Base-by-base conservation (phyloP, 75 land plant species). In the Chamaecyparis obtusa region DNA sequence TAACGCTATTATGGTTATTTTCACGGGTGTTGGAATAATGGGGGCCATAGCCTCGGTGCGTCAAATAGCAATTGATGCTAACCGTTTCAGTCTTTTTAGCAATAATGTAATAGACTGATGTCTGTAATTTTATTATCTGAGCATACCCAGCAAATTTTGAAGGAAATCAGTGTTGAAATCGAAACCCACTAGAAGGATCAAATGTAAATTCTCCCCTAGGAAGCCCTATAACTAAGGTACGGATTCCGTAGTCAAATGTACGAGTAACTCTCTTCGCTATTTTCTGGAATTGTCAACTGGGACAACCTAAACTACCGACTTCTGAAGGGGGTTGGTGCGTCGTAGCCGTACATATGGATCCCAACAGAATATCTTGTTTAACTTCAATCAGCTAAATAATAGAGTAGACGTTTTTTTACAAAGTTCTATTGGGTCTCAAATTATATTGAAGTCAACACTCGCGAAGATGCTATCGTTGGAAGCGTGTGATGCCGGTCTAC, bases 11-110 rank as follows among this genome's bases (percentile, higher is more conserved):
- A 88, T 93, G 17, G 76, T 92, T 24, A 91, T 94, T 5, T 98
- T 92, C 74, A 87, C 91, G 2, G 88, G 92, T 10, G 91, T 86
- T 13, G 95, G 95, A 19, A n/a, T 95, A 3, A 11, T 95, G 85
- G 97, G 98, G 1, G 41, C 93, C 21, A 90, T 98, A 83, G 87
- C 99, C 51, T 90, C 98, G 13, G 55, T 93, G 35, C 91, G 98
- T 72, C 89, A 94, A 87, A 77, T 98, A 55, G 93, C 89, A 46
- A 88, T 95, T 16, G 99, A 98, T 87, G 96, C 97, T 8, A 85
- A 92, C 44, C 60, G 86, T 64, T 98, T 88, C 90, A 87, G 94
- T 79, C 92, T 94, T 43, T 98, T 98, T 83, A 92, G 93, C 83
- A 89, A 89, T 84, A 84, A 90, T 83, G 93, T 89, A 15, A 88